Conservation (phyloP, 495 filamentous ascomycete genomes). For the Cenococcum geophilum region DNA sequence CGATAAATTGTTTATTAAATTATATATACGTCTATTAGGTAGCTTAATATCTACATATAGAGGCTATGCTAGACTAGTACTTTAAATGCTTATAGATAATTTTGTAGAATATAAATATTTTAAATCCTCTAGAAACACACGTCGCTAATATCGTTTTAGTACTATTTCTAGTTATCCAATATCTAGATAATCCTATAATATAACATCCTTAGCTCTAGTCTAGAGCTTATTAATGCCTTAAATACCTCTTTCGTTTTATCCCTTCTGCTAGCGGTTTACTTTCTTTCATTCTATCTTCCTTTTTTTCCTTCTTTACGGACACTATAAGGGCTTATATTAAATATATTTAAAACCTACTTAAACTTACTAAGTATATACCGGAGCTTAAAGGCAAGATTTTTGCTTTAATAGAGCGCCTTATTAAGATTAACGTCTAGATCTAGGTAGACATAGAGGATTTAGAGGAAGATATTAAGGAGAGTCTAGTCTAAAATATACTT, state of each 20-base stretch:
- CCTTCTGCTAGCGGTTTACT: slow-evolving; percentile 69
- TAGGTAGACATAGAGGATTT: slow-evolving; percentile 86
- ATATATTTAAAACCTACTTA: slow-evolving; percentile 74
- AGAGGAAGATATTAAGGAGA: slow-evolving; percentile 62
- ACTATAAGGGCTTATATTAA: slow-evolving; percentile 62
- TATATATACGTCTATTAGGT: slow-evolving; percentile 74
- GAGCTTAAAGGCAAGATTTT: slow-evolving; percentile 79
- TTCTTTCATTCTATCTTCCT: slow-evolving; percentile 53
- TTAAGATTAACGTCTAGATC: slow-evolving; percentile 91
- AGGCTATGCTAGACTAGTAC: slow-evolving; percentile 54
- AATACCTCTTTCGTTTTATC: slow-evolving; percentile 68
- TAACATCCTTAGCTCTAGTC: slow-evolving; percentile 53
- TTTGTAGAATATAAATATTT: slow-evolving; percentile 52
- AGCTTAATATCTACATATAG: slow-evolving; percentile 75
- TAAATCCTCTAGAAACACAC: background rate
- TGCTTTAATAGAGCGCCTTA: slow-evolving; percentile 69
- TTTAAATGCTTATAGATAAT: slow-evolving; percentile 73
- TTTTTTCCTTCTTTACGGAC: slow-evolving; percentile 71
- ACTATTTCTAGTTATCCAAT: slow-evolving; percentile 48
- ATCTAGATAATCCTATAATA: slow-evolving; percentile 57
- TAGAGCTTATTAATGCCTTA: slow-evolving; percentile 67
- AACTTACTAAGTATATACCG: slow-evolving; percentile 65
- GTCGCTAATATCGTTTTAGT: slow-evolving; percentile 30
- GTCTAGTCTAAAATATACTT: slow-evolving; percentile 32
- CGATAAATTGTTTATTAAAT: slow-evolving; percentile 69